Conservation (phyloP, 2,329 filamentous ascomycete species). For the Tothia fuscella region DNA sequence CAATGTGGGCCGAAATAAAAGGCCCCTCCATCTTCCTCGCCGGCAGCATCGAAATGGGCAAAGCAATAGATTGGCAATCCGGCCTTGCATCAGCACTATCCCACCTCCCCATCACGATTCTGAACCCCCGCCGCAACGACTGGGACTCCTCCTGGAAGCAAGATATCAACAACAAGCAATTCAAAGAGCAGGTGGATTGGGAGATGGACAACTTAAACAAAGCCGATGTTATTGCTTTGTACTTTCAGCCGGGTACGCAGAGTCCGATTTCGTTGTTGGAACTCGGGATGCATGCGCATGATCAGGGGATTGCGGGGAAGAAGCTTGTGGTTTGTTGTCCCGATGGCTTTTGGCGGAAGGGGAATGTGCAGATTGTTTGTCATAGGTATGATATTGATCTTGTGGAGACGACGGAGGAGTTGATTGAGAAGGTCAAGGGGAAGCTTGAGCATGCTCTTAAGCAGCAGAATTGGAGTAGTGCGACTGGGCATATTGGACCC, state of each 20-base stretch:
- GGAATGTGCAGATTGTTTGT: constrained; percentile 49
- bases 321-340: constrained; percentile 44
- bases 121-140: constrained; percentile 41
- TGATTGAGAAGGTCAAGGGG: constrained; percentile 26
- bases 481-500: no score
- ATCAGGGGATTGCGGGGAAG: constrained; percentile 14
- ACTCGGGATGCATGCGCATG: constrained; percentile 40
- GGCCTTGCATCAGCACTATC: constrained; percentile 28
- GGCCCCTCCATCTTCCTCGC: constrained; percentile 39
- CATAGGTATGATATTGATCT: constrained; percentile 34
- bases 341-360: constrained; percentile 43
- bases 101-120: constrained; percentile 34
- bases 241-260: constrained; percentile 40
- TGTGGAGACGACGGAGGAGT: constrained; percentile 30
- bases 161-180: constrained; percentile 33
- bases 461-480: no score
- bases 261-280: constrained; percentile 50
- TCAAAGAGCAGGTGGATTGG: constrained; percentile 45
- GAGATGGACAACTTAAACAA: constrained; percentile 45
- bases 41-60: constrained; percentile 34
- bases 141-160: constrained; percentile 47
- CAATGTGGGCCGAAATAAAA: constrained; percentile 5
- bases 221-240: constrained; percentile 44
- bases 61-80: constrained; percentile 36
- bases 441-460: constrained; percentile 17